Evolutionary conservation across 2,329 filamentous ascomycete species (phyloP), one percentile per base, ranked within the genome.

Genomic region (Monascus ruber): DNA sequence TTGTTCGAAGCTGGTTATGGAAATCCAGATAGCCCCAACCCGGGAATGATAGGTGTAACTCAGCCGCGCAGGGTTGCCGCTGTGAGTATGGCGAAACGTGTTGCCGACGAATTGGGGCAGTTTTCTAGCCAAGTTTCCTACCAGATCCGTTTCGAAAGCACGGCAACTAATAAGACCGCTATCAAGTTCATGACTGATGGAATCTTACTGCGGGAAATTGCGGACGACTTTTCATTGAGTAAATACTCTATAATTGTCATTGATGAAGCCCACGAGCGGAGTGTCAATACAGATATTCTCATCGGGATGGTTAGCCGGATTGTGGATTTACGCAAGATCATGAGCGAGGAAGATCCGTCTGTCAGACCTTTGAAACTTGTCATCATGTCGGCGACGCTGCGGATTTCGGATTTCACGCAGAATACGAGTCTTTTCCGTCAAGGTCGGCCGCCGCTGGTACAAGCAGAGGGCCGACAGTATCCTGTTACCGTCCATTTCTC

Each of bases 111-210:
- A 58, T 63, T 98, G 33, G 87, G 86, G 1, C 72, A 83, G 35
- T 77, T 81, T 51, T 79, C 79, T n/a, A 71, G 81, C 25, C 75
- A 76, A 35, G 88, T 98, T 5, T 85, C 85, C 4, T 93, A 96
- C 59, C 91, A 88, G 59, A 95, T 98, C 51, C 83, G 93, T 24
- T 98, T 96, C 48, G 91, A 98, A 56, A 86, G 83, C 36, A 89
- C 81, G 0, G 79, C 83, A 1, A 77, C 79, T 36, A 70, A 79
- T 26, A 81, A 86, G 38, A 98, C 91, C 0, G 83, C 85, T 5
- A 77, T 98, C 59, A 98, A 98, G 60, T 98, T 96, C 65, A 95
- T 98, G 88, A 98, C 91, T 0, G 91, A 98, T 61, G 91, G 91
- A 73, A 87, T 98, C 26, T 69, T 98, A 43, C 73, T 98, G 6